Percentiles rank a stretch among this genome's conserved stretches.
Conservation (phyloP, 1,139 yeast genomes). For the Pichia sp. region DNA sequence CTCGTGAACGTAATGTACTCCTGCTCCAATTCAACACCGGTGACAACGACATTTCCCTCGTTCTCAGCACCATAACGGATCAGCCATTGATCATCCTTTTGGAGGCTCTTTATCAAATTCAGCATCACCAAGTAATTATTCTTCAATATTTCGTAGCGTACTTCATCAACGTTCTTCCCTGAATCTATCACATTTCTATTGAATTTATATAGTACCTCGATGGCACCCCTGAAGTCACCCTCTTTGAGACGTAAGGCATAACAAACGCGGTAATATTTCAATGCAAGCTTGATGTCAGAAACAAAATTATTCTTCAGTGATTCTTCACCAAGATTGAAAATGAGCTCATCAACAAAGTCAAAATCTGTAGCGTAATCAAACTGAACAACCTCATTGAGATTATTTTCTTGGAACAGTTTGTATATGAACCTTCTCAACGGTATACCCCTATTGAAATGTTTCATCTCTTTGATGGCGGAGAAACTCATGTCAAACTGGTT, state of each 20-base stretch:
- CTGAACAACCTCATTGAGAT: constrained; percentile 19
- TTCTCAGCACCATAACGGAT: constrained; percentile 13
- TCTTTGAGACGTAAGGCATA: constrained; percentile 45
- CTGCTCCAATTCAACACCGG: constrained; percentile 15
- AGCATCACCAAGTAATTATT: constrained; percentile 38
- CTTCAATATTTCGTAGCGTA: constrained; percentile 1
- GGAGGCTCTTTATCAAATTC: constrained; percentile 41
- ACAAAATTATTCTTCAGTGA: background rate
- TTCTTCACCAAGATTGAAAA: constrained; percentile 24
- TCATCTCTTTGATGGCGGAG: constrained; percentile 22
- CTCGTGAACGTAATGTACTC: constrained; percentile 12
- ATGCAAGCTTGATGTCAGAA: constrained; percentile 21
- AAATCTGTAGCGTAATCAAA: constrained; percentile 24
- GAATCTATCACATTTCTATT: constrained; percentile 31
- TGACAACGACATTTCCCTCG: constrained; percentile 13
- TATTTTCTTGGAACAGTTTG: constrained; percentile 23
- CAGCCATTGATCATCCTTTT: constrained; percentile 32
- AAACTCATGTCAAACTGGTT: constrained; percentile 23
- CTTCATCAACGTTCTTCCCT: background rate
- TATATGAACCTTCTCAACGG: constrained; percentile 24
- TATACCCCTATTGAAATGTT: constrained; percentile 15
- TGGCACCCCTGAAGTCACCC: constrained; percentile 47
- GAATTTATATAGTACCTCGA: constrained; percentile 50
- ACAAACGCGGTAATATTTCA: constrained; percentile 45
- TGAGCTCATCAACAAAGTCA: constrained; percentile 24